Percentiles rank a stretch among this genome's conserved stretches.
Conservation (phyloP, 23 red algal genomes). For the Cyanidium caldarium region DNA sequence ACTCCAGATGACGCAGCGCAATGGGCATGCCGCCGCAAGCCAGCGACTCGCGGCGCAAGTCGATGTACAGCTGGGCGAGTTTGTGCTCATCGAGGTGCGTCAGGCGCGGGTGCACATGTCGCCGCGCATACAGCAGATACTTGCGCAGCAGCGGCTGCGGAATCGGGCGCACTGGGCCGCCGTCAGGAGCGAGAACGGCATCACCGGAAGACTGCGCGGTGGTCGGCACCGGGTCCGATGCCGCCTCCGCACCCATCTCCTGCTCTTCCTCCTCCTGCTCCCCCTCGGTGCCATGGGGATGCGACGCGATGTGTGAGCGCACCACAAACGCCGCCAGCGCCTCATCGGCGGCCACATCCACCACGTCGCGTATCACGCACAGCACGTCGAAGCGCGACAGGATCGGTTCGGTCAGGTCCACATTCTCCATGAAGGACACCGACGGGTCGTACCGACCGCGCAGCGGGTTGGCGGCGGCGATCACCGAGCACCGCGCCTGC, state of each 20-base stretch:
- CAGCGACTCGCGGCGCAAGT: slow-evolving; percentile 67
- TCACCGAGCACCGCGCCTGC: slow-evolving; percentile 86
- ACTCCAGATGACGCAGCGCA: slow-evolving; percentile 93
- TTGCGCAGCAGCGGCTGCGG: slow-evolving; percentile 73
- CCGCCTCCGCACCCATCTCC: not conserved
- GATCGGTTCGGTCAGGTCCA: slow-evolving; percentile 94
- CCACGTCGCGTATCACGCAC: slow-evolving; percentile 76
- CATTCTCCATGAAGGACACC: slow-evolving; percentile 82
- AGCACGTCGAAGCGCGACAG: slow-evolving; percentile 97
- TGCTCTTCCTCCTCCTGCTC: slow-evolving; percentile 8
- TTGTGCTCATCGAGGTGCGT: slow-evolving; percentile 88
- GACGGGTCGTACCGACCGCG: slow-evolving; percentile 92
- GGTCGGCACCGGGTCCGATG: not conserved
- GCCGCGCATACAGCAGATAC: slow-evolving; percentile 71
- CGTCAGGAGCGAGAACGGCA: too few relatives aligned
- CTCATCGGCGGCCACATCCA: slow-evolving; percentile 73
- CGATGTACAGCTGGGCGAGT: slow-evolving; percentile 69
- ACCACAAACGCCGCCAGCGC: slow-evolving; percentile 83
- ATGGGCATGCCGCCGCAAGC: slow-evolving; percentile 89
- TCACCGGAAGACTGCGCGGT: not conserved
- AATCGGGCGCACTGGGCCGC: slow-evolving; percentile 38
- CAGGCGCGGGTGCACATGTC: slow-evolving; percentile 45
- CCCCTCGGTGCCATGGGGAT: slow-evolving; percentile 33
- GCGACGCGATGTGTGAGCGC: slow-evolving; percentile 62
- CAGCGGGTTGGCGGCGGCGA: slow-evolving; percentile 93